These are phyloP conservation scores for Plasmodium blacklocki DNA, from an alignment of 169 alveolate species.

Conservation along the genomic window DNA sequence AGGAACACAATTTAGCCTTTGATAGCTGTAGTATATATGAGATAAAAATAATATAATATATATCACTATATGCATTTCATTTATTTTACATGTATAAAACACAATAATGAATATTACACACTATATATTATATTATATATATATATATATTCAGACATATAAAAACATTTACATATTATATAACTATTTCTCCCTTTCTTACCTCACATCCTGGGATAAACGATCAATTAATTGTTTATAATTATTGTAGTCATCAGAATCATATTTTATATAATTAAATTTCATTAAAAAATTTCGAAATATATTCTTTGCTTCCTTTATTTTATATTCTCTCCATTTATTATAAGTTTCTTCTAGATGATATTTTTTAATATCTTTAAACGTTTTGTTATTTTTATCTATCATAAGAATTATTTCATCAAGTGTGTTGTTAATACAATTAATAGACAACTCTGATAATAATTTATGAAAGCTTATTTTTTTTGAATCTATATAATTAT, in stretches of 20 bases:
- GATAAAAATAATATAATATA: neutral
- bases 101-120: neutral
- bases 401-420: slow-evolving; percentile 18
- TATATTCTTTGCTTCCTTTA: slow-evolving; percentile 51
- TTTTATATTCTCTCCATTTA: slow-evolving; percentile 37
- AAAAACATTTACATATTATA: neutral
- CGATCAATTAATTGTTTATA: neutral
- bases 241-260: slow-evolving; percentile 21
- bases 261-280: slow-evolving; percentile 42
- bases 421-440: slow-evolving; percentile 26
- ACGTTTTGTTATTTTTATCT: slow-evolving; percentile 23
- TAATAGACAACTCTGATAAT: slow-evolving; percentile 19
- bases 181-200: neutral
- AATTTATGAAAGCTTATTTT: slow-evolving; percentile 22
- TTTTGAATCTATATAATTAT: slow-evolving; percentile 32
- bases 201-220: slow-evolving; percentile 44
- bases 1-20: slow-evolving; percentile 76
- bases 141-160: slow-evolving; percentile 3
- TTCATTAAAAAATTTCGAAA: slow-evolving; percentile 23
- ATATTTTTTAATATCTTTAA: neutral
- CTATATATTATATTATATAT: neutral
- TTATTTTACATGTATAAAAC: neutral
- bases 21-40: slow-evolving; percentile 66
- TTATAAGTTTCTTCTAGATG: slow-evolving; percentile 13
- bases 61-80: neutral